Evolutionary conservation across 345 rosid species (phyloP), one percentile per base, ranked within the genome.

Genomic region (Passiflora organensis): DNA sequence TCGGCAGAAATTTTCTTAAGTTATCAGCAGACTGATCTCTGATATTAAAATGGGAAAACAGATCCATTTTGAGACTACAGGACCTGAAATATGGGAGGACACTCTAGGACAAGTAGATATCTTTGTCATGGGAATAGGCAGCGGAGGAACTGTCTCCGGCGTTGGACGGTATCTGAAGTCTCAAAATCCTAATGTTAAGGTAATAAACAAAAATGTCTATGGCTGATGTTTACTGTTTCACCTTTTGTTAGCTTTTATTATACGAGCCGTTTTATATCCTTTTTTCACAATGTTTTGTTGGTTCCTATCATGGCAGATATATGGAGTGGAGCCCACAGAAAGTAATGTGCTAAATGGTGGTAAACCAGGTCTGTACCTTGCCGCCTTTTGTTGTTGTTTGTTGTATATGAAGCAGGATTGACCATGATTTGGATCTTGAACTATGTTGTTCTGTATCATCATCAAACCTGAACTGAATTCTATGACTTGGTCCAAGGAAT

Each of bases 51-150:
- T 66, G 46, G 63, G 12, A 12, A 43, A 64, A 70, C 69, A 91
- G 99, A 76, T 71, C 53, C 99, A 93, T 68, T 93, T 70, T 67
- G 96, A 93, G 42, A 93, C 99, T 0, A 93, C 99, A 0, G 96
- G 99, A 34, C 99, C 94, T 65, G 96, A 93, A 72, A 89, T 93
- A 63, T 93, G 99, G 99, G 99, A 89, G 70, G 99, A 88, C 45
- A 84, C 99, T 2, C 74, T 69, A 51, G 95, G 99, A 15, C 72
- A 84, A 62, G 96, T 93, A 0, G 99, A 93, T 63, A 89, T 93
- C 23, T 93, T 88, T 43, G 84, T 93, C 15, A 93, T 89, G 96
- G 99, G 99, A 64, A 89, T 93, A 21, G 99, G 96, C 36, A 88
- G 99, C 52, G 99, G 99, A 42, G 99, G 99, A 24, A 93, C 99